Base-by-base conservation (phyloP, 2,329 filamentous ascomycete species). In the Elsinoe fawcettii region DNA sequence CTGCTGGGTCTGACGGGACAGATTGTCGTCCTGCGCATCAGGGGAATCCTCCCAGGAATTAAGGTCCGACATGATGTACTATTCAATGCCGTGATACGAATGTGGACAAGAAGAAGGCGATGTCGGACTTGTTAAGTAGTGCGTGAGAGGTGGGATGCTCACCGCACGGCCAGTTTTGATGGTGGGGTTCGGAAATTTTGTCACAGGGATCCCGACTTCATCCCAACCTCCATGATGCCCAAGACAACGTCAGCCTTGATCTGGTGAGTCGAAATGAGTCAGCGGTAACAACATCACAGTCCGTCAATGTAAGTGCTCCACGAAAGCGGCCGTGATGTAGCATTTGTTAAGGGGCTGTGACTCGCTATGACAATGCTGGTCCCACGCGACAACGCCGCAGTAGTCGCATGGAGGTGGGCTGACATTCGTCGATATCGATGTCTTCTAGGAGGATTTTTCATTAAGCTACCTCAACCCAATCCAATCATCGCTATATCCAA, bases 21-120 rank as follows among this genome's bases (percentile, higher is more conserved):
- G 66, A 44, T 69, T 64, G 46, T 71, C 65, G 63, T 73, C 70
- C 63, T 70, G 69, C 57, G 68, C 69, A 60, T 71, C 68, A 20
- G 63, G 61, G 22, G 63, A 63, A 68, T 95, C 90, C 76, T 97
- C 91, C 88, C 93, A 97, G 61, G 90, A 96, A 73, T 95, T 90
- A 67, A 90, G 87, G 73, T 91, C 85, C 66, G 91, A 87, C 90
- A 96, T 96, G 6, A 27, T 57, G 56, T 51, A 16, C 25, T 37
- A 2, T 12, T 39, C 30, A 27, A 37, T 30, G 27, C 27, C 34
- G 6, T 39, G 32, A 32, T 5, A 16, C 18, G 3, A 18, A 22
- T 51, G 7, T 53, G 32, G 9, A 25, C 25, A 39, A 32, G 11
- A 6, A 11, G 18, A 14, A 23, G 14, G 34, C 14, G 32, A 53